Evolutionary conservation across 257 asterid species (phyloP).

Genomic region (Knoxia roxburghii): DNA sequence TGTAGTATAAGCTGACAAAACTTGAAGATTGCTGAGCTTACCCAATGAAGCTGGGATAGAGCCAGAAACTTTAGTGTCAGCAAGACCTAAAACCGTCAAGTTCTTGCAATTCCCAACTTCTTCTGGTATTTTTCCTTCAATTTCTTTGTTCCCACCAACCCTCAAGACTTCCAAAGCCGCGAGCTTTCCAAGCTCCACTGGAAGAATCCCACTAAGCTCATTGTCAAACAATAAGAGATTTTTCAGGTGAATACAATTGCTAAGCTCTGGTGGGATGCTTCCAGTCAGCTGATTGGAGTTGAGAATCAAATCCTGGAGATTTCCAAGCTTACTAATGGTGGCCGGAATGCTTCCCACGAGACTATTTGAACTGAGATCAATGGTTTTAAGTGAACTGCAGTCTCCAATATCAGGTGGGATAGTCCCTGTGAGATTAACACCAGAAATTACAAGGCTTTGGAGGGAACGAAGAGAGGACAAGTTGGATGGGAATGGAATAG

Average conservation of each 20-base stretch:
- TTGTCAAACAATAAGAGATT: constrained; percentile 52
- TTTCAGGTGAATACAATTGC: constrained; percentile 37
- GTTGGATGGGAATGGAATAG: constrained; percentile 52
- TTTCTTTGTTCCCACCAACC: constrained; percentile 69
- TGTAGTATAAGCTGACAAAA: constrained; percentile 58
- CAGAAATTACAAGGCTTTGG: constrained; percentile 45
- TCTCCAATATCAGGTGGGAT: constrained; percentile 58
- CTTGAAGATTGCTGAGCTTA: constrained; percentile 42
- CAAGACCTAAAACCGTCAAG: constrained; percentile 53
- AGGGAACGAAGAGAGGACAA: constrained; percentile 48
- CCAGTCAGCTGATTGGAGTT: constrained; percentile 55
- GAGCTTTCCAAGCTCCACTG: constrained; percentile 47
- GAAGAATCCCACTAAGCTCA: constrained; percentile 51
- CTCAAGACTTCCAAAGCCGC: constrained; percentile 36
- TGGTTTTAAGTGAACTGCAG: constrained; percentile 31
- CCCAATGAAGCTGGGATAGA: constrained; percentile 53
- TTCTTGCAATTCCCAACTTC: constrained; percentile 50
- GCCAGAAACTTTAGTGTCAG: constrained; percentile 67
- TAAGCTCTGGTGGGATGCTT: constrained; percentile 45
- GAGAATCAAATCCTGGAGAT: constrained; percentile 45
- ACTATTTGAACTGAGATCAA: constrained; percentile 55
- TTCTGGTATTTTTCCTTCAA: constrained; percentile 51
- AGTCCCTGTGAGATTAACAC: constrained; percentile 61
- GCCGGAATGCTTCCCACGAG: constrained; percentile 48
- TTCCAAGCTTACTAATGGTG: constrained; percentile 42